Percentiles rank a stretch among this genome's conserved stretches.
Evolutionary conservation across 805 yeast genomes (phyloP).

Genomic region (Kazachstania bromeliacearum): DNA sequence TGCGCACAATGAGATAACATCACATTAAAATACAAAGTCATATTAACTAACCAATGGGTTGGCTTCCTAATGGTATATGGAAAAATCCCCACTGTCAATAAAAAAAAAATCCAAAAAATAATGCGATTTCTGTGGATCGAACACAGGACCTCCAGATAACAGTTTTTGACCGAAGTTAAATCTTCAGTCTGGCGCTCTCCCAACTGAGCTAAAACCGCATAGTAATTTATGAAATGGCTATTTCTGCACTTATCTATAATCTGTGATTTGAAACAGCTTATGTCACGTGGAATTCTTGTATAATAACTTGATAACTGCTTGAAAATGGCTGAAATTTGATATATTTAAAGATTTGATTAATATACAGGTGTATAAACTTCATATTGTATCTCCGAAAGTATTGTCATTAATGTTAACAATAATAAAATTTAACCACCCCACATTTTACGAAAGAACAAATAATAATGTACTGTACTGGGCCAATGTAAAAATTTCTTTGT

Average conservation of each 20-base stretch:
- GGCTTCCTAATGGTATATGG: background rate
- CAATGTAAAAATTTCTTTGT: too few species aligned
- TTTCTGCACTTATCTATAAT: too few species aligned
- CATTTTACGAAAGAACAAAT: too few species aligned
- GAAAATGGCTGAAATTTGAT: too few species aligned
- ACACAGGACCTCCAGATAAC: conserved; percentile 70
- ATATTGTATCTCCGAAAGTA: too few species aligned
- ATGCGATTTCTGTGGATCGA: conserved; percentile 74
- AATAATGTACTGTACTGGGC: too few species aligned
- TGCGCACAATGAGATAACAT: background rate
- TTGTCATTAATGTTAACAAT: too few species aligned
- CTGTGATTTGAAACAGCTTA: background rate
- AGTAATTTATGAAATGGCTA: background rate
- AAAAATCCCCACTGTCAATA: background rate
- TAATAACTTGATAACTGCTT: too few species aligned
- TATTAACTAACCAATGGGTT: background rate
- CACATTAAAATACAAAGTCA: background rate
- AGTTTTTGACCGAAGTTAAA: conserved; percentile 17
- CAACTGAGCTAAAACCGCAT: conserved; percentile 37
- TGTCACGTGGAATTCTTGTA: too few species aligned
- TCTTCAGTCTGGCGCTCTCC: conserved; percentile 39
- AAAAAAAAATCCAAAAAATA: conserved; percentile 13
- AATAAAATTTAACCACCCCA: too few species aligned
- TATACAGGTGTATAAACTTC: too few species aligned
- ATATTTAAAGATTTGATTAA: too few species aligned